phyloP scores from a whole-genome alignment of 768 basidiomycete genomes.

The Lactarius sanguifluus region DNA sequence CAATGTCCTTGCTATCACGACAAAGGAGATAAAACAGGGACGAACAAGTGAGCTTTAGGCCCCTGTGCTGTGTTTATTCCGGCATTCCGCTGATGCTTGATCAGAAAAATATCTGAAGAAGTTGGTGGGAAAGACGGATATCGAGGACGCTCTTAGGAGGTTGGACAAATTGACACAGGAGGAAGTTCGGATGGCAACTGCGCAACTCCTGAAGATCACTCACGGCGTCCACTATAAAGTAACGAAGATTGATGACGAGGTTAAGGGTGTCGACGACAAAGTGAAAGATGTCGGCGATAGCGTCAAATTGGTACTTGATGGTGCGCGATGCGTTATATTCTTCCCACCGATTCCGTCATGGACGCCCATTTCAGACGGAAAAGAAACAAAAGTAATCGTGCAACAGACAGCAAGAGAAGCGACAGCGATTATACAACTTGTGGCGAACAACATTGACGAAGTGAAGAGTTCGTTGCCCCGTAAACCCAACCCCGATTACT shows the following conservation, averaged over 20 bases:
- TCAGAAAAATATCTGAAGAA: slow-evolving; percentile 5
- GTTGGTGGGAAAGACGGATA: neutral
- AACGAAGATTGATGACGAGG: neutral
- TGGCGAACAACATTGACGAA: neutral
- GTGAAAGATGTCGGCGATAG: neutral
- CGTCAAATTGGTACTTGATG: neutral
- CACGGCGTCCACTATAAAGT: neutral
- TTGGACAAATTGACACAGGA: neutral
- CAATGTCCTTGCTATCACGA: neutral
- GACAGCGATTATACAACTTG: neutral
- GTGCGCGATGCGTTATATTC: neutral
- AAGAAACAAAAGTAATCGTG: neutral
- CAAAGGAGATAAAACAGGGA: slow-evolving; percentile 9
- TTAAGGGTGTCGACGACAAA: neutral
- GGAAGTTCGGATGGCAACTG: neutral
- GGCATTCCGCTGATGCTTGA: neutral
- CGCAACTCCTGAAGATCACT: neutral
- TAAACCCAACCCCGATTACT: neutral
- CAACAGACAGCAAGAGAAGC: neutral
- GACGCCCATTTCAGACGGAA: neutral
- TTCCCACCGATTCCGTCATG: neutral
- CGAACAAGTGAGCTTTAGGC: neutral
- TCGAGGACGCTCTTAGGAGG: neutral
- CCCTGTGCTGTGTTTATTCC: too few species aligned
- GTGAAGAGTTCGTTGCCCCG: neutral